Conservation (phyloP, 192 early-diverging fungal genomes). For the Rhizophagus sp. region DNA sequence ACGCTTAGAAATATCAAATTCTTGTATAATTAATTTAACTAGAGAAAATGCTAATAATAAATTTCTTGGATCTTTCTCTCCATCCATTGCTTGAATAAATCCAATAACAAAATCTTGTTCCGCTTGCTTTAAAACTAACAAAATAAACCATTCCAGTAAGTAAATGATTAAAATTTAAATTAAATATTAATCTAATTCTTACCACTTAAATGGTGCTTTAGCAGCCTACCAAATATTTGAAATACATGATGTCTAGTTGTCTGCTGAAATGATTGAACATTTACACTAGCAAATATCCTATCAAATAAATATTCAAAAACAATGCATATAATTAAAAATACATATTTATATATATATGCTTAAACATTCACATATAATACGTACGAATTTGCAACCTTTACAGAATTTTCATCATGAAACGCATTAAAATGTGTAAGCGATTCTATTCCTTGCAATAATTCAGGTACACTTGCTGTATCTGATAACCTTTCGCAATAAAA, state of each 20-base stretch:
- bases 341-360: background rate
- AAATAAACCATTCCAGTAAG: background rate
- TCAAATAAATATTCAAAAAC: constrained; percentile 11
- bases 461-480: constrained; percentile 72
- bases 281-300: constrained; percentile 80
- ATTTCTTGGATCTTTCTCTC: constrained; percentile 99
- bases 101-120: constrained; percentile 76
- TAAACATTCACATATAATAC: constrained; percentile 17
- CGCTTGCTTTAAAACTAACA: constrained; percentile 61
- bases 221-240: constrained; percentile 66
- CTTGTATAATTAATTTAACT: constrained; percentile 64
- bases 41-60: constrained; percentile 85
- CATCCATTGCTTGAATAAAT: constrained; percentile 88
- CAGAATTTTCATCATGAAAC: constrained; percentile 57
- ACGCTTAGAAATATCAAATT: constrained; percentile 79
- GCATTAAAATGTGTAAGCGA: constrained; percentile 61
- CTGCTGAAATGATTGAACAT: constrained; percentile 93
- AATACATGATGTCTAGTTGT: constrained; percentile 74
- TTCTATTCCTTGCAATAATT: constrained; percentile 61
- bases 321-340: background rate
- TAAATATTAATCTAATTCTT: background rate
- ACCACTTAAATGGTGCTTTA: constrained; percentile 64
- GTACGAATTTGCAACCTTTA: constrained; percentile 54
- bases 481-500: constrained; percentile 75
- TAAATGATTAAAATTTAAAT: background rate